phyloP scores from a whole-genome alignment of 768 basidiomycete species.

The Amanita brunnescens region DNA sequence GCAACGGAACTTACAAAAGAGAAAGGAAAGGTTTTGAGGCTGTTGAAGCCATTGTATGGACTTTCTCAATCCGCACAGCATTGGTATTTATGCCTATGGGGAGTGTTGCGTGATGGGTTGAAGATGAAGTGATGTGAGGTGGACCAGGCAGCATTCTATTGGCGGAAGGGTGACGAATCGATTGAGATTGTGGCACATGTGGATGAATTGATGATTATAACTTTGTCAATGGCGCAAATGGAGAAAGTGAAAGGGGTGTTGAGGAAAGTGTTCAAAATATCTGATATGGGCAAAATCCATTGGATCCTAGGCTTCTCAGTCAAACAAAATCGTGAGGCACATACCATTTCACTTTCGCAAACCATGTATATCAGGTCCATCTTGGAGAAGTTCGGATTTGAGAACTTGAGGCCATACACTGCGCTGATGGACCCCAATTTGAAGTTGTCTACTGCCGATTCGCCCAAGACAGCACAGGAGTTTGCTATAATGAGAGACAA shows the following conservation, averaged over 20 bases:
- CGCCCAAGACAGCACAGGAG: conserved; percentile 7
- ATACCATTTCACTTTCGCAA: conserved; percentile 23
- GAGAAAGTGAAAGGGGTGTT: neutral
- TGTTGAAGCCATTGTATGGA: conserved; percentile 21
- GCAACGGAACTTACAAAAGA: neutral
- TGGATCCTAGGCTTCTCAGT: conserved; percentile 26
- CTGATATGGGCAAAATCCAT: conserved; percentile 13
- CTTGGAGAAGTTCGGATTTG: conserved; percentile 10
- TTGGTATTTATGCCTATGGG: conserved; percentile 21
- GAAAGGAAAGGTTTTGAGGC: conserved; percentile 9
- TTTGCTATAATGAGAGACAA: conserved; percentile 9
- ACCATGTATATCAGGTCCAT: conserved; percentile 17
- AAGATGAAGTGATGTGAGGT: conserved; percentile 12
- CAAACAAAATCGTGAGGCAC: conserved; percentile 12
- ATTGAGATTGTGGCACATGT: conserved; percentile 20
- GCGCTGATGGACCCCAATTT: conserved; percentile 10
- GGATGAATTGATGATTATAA: conserved; percentile 17
- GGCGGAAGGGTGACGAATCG: conserved; percentile 3
- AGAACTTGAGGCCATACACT: conserved; percentile 13
- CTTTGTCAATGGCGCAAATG: conserved; percentile 4
- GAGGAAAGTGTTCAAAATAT: conserved; percentile 6
- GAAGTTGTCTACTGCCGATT: conserved; percentile 4
- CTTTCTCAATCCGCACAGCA: conserved; percentile 21
- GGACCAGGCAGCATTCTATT: conserved; percentile 19
- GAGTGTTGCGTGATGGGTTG: conserved; percentile 13